These are phyloP conservation scores for Dothidotthia symphoricarpi DNA, from an alignment of 2,329 filamentous ascomycete species.

Conservation along the genomic window DNA sequence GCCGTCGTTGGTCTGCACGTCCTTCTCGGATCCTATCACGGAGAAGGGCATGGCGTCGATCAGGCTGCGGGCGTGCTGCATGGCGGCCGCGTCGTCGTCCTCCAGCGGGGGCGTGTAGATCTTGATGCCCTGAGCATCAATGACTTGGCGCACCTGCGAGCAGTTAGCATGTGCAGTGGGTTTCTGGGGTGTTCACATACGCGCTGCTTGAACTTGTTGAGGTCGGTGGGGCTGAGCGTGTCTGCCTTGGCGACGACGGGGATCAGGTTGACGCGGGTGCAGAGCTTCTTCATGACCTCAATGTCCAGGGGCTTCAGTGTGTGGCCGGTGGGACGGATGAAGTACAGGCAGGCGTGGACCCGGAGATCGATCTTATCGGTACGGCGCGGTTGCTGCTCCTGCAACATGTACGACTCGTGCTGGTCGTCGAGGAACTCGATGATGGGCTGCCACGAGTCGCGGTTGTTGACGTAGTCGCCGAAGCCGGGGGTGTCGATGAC, in stretches of 20 bases:
- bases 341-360: slow-evolving; percentile 98
- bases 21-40: slow-evolving; percentile 98
- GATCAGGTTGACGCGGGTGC: slow-evolving; percentile 96
- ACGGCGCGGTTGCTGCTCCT: slow-evolving; percentile 98
- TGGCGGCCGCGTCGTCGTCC: slow-evolving; percentile 96
- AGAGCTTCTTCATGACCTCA: slow-evolving; percentile 99
- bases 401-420: slow-evolving; percentile 99
- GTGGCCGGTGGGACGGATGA: slow-evolving; percentile 97
- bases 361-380: slow-evolving; percentile 99
- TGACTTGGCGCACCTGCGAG: slow-evolving; percentile 80
- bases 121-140: slow-evolving; percentile 98
- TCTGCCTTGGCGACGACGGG: slow-evolving; percentile 98
- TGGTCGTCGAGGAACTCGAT: slow-evolving; percentile 99
- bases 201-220: slow-evolving; percentile 92
- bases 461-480: slow-evolving; percentile 99
- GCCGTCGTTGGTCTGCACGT: slow-evolving; percentile 92
- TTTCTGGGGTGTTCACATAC: slow-evolving; percentile 53
- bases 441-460: slow-evolving; percentile 99
- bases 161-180: slow-evolving; percentile 12
- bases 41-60: slow-evolving; percentile 98
- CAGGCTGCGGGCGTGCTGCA: slow-evolving; percentile 88
- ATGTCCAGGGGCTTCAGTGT: slow-evolving; percentile 98
- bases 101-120: slow-evolving; percentile 98
- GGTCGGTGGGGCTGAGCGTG: slow-evolving; percentile 87
- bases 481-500: slow-evolving; percentile 99